Percentiles rank a stretch among this genome's conserved stretches.
phyloP scores from a whole-genome alignment of 192 early-diverging fungal genomes.

The Linnemannia zychae region DNA sequence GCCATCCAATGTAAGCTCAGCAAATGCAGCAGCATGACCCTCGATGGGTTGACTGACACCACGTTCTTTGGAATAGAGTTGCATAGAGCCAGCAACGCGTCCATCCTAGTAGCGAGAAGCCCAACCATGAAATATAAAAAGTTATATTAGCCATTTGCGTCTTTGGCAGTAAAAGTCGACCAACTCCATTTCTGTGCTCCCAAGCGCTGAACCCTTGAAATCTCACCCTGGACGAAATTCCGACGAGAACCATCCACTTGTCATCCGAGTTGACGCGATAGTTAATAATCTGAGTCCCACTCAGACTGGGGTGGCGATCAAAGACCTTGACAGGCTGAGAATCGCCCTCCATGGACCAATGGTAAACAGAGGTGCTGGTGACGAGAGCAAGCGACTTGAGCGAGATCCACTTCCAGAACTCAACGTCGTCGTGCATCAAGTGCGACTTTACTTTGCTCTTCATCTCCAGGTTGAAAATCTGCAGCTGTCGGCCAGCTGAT shows the following conservation, averaged over 20 bases:
- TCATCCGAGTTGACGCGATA: conserved; percentile 91
- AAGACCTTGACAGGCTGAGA: conserved; percentile 90
- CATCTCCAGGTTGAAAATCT: conserved; percentile 97
- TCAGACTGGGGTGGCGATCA: conserved; percentile 89
- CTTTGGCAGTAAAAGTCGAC: not conserved
- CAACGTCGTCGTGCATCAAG: conserved; percentile 87
- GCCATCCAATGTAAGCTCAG: conserved; percentile 82
- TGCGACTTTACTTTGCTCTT: conserved; percentile 97
- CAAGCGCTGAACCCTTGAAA: not conserved
- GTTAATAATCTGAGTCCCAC: conserved; percentile 95
- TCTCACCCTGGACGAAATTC: conserved; percentile 89
- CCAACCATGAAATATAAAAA: not conserved
- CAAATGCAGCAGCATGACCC: conserved; percentile 97
- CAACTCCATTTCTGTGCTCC: not conserved
- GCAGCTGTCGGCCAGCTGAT: conserved; percentile 88
- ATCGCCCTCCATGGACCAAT: conserved; percentile 97
- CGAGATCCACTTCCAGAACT: conserved; percentile 97
- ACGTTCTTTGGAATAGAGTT: conserved; percentile 95
- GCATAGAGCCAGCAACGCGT: conserved; percentile 96
- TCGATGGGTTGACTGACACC: conserved; percentile 94
- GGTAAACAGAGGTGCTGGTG: conserved; percentile 90
- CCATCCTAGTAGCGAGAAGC: conserved; percentile 63
- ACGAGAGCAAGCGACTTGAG: conserved; percentile 89
- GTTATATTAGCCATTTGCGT: not conserved
- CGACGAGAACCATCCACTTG: conserved; percentile 96